Evolutionary conservation across 2,329 filamentous ascomycete genomes (phyloP).

Genomic region (Hirsutella rhossiliensis): DNA sequence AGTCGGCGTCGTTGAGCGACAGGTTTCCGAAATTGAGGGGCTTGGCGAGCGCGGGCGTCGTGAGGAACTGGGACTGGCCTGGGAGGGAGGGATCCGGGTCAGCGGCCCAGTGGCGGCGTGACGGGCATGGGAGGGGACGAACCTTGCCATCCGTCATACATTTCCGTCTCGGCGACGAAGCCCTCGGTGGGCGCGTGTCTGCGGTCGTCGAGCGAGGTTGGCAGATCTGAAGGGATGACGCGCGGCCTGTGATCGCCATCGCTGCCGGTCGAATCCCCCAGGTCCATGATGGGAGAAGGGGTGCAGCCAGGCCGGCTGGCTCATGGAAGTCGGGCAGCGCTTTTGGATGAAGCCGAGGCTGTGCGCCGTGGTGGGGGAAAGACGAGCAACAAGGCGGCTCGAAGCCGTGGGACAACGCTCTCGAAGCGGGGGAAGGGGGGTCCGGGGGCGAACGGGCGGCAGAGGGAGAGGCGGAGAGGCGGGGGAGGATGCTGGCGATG

Average conservation of each 20-base stretch:
- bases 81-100: constrained; percentile 1
- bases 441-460: too few species aligned
- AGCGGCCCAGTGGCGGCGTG: constrained; percentile 1
- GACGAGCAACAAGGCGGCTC: neutral
- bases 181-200: constrained; percentile 50
- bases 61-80: constrained; percentile 95
- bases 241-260: constrained; percentile 30
- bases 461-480: too few species aligned
- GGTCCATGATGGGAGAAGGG: constrained; percentile 43
- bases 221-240: constrained; percentile 69
- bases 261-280: constrained; percentile 33
- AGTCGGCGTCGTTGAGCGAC: constrained; percentile 68
- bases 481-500: too few species aligned
- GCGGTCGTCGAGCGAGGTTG: constrained; percentile 83
- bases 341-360: neutral
- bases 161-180: constrained; percentile 74
- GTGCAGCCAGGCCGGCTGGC: constrained; percentile 19
- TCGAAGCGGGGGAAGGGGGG: too few species aligned
- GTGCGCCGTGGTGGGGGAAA: neutral
- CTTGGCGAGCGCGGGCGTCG: constrained; percentile 71
- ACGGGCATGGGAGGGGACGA: constrained; percentile 11
- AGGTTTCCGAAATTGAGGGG: constrained; percentile 74
- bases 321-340: constrained; percentile 16
- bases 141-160: constrained; percentile 99
- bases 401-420: neutral